Evolutionary conservation across 2,329 filamentous ascomycete species (phyloP).

Genomic region (Orbilia javanica): DNA sequence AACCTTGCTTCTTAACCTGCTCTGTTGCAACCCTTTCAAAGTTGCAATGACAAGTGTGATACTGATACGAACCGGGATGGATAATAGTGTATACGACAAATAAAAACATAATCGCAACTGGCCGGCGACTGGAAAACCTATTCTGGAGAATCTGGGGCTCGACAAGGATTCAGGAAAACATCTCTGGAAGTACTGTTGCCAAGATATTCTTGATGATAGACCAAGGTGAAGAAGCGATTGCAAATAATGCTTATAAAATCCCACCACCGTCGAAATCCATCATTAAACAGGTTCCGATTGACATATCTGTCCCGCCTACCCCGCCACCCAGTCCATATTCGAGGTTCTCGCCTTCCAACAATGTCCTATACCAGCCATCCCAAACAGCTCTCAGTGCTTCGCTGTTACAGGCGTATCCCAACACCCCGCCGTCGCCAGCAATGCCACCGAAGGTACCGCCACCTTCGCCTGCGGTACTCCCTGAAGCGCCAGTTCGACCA

Average conservation of each 20-base stretch:
- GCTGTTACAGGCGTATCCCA: conserved; percentile 60
- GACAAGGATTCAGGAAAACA: conserved; percentile 63
- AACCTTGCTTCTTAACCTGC: conserved; percentile 55
- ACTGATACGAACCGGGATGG: conserved; percentile 46
- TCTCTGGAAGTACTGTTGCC: conserved; percentile 66
- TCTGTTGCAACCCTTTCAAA: conserved; percentile 52
- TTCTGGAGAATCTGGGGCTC: conserved; percentile 71
- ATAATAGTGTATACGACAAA: conserved; percentile 67
- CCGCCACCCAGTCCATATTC: conserved; percentile 62
- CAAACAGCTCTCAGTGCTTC: conserved; percentile 61
- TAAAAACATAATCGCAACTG: conserved; percentile 66
- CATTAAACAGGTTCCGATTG: conserved; percentile 59
- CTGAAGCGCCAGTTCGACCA: conserved; percentile 38
- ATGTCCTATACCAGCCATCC: conserved; percentile 60
- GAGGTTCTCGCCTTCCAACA: conserved; percentile 48
- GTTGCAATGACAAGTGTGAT: conserved; percentile 48
- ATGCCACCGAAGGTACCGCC: conserved; percentile 57
- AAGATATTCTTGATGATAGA: conserved; percentile 67
- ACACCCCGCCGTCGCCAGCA: conserved; percentile 60
- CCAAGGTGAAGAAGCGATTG: conserved; percentile 62
- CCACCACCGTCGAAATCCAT: conserved; percentile 57
- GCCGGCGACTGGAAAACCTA: conserved; percentile 68
- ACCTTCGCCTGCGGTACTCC: conserved; percentile 44
- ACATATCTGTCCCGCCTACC: conserved; percentile 59
- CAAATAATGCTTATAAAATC: conserved; percentile 57